These are phyloP conservation scores for Perkinsus marinus DNA, from an alignment of 169 alveolate genomes.

Conservation along the genomic window DNA sequence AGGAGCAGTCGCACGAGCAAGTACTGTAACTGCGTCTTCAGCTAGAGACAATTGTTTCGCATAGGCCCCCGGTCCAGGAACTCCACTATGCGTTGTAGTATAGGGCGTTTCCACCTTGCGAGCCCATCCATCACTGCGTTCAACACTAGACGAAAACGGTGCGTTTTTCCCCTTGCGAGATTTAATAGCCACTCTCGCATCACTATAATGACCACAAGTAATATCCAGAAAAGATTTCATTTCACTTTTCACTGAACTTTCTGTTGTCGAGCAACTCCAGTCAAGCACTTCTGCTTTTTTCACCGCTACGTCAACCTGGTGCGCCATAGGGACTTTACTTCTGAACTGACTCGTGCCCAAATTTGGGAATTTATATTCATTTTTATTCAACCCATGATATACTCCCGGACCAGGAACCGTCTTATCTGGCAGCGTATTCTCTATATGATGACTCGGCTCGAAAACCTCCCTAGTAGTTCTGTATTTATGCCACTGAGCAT, in stretches of 20 bases:
- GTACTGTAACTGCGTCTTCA: not conserved
- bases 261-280: not conserved
- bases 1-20: not conserved
- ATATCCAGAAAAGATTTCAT: not conserved
- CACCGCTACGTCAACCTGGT: not conserved
- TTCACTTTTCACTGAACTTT: not conserved
- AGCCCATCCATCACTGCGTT: not conserved
- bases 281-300: not conserved
- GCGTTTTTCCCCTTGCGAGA: not conserved
- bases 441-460: not conserved
- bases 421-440: not conserved
- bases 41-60: not conserved
- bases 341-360: not conserved
- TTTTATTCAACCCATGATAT: not conserved
- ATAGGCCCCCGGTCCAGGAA: not conserved
- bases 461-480: not conserved
- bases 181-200: not conserved
- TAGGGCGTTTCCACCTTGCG: not conserved
- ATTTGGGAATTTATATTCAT: not conserved
- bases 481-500: not conserved
- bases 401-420: not conserved
- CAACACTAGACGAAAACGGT: not conserved
- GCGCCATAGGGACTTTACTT: not conserved
- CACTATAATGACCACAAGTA: not conserved
- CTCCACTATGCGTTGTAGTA: not conserved